Conservation (phyloP, 768 basidiomycete species). For the Dendrothele bispora region DNA sequence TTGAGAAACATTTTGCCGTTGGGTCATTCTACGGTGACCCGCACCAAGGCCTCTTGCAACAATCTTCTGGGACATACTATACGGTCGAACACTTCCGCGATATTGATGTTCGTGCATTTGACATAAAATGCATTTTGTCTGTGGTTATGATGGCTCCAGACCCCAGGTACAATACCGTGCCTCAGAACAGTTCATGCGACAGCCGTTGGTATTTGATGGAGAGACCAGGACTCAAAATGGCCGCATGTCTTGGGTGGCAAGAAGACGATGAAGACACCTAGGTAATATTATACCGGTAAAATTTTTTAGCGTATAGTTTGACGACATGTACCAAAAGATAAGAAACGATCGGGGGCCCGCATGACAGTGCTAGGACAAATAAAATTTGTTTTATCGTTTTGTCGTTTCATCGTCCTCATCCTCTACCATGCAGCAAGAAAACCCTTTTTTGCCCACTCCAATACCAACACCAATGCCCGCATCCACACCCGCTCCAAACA, state of each 20-base stretch:
- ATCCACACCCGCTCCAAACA: neutral
- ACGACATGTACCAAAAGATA: neutral
- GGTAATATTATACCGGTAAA: no score
- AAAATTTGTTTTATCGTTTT: neutral
- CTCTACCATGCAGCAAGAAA: neutral
- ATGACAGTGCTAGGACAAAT: no score
- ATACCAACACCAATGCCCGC: no score
- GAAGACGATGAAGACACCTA: neutral
- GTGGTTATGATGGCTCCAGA: slow-evolving; percentile 22
- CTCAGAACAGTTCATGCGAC: slow-evolving; percentile 1
- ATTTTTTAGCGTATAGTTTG: neutral
- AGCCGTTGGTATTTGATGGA: slow-evolving; percentile 2
- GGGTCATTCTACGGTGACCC: slow-evolving; percentile 4
- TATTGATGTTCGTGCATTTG: slow-evolving; percentile 26
- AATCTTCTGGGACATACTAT: slow-evolving; percentile 1
- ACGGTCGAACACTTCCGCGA: slow-evolving; percentile 1
- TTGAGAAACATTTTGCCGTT: slow-evolving; percentile 1
- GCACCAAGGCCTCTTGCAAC: neutral
- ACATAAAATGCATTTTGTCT: slow-evolving; percentile 28
- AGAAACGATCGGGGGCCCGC: neutral
- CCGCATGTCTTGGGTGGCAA: neutral
- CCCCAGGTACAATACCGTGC: slow-evolving; percentile 11
- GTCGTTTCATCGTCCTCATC: neutral
- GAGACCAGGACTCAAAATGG: slow-evolving; percentile 1
- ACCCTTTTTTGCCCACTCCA: no score